Conservation (phyloP, 164 flowering plant genomes). For the Umbellularia californica region DNA sequence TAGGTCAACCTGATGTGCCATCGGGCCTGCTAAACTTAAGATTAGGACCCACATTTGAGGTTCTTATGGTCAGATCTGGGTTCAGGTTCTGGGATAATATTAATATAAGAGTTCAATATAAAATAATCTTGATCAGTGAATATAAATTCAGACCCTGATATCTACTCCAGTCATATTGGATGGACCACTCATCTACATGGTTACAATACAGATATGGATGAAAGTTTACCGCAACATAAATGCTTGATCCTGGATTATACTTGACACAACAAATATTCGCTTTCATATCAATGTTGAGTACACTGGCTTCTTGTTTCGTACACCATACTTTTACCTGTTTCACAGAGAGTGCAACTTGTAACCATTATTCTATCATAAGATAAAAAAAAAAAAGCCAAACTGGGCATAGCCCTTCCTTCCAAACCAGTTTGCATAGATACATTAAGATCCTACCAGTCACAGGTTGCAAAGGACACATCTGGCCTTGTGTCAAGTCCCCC, state of each 20-base stretch:
- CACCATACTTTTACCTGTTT: constrained; percentile 97
- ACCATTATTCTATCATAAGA: neutral
- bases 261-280: constrained; percentile 98
- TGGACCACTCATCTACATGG: neutral
- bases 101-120: neutral
- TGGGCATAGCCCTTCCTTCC: neutral
- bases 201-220: neutral
- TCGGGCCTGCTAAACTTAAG: neutral
- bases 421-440: neutral
- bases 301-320: constrained; percentile 95
- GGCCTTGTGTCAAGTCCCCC: too few species aligned
- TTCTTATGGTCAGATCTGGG: neutral
- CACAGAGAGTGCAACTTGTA: neutral
- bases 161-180: too few species aligned
- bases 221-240: constrained; percentile 66
- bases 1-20: neutral
- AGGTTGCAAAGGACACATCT: neutral
- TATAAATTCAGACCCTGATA: too few species aligned
- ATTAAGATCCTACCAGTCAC: neutral
- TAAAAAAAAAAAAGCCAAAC: neutral
- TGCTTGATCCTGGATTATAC: constrained; percentile 89
- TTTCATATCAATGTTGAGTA: constrained; percentile 92
- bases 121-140: neutral
- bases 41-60: neutral
- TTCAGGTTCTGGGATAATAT: neutral